Base-by-base conservation (phyloP, 345 rosid genomes). In the Brassica cretica region DNA sequence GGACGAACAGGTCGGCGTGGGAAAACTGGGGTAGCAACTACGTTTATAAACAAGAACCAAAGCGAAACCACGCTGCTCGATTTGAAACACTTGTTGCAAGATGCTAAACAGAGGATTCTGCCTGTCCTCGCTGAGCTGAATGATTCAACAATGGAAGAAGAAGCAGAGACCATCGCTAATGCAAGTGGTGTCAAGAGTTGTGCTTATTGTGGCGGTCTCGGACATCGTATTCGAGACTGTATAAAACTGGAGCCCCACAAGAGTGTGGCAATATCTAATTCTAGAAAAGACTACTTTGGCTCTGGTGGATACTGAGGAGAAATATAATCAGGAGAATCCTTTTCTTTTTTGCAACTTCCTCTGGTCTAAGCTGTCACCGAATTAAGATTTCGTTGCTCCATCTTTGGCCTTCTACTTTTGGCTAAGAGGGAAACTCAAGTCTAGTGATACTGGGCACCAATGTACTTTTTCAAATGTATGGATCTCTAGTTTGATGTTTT, bases 1-100 rank as follows among this genome's bases (percentile, higher is more conserved):
- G 98, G 98, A 64, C 75, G 97, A 80, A 94, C 98, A 3, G 97
- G 92, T 32, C 84, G 98, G 71, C 92, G 97, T 68, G 97, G 98
- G 32, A 92, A 89, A 86, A 94, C 97, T 0, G 98, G 98, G 73
- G 89, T 92, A 35, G 93, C 97, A 29, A 94, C 97, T 3, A 92
- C 97, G 30, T 94, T 94, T 76, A 92, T 94, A 74, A 94, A 94
- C 86, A 92, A 90, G 88, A 92, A 92, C 75, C 98, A 92, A 79
- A 94, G 89, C 27, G 97, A 92, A 83, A 89, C 94, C 0, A 90
- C 97, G 0, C 86, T 94, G 62, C 88, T 92, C 0, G 94, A 94
- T 82, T 67, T 90, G 89, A 92, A 90, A 84, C 97, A 94, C 86
- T 84, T 91, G 80, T 68, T 90, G 81, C 97, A 89, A 81, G 97